Conservation (phyloP, 75 land plant species). For the Cryptomeria japonica region DNA sequence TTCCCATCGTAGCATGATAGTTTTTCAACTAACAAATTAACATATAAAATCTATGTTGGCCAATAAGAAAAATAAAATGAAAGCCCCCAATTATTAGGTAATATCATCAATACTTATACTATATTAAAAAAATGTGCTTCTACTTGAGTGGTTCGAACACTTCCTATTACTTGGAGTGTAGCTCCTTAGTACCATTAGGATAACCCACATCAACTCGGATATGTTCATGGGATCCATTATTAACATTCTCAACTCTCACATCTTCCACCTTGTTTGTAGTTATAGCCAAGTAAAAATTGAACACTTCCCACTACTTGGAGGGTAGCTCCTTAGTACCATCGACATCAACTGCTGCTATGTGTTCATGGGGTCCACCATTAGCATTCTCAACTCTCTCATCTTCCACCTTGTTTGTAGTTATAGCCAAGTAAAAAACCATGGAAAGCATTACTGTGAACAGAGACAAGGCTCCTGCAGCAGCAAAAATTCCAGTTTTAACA, state of each 20-base stretch:
- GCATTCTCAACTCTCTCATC: not conserved
- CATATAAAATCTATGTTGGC: no score
- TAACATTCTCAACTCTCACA: not conserved
- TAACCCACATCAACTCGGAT: not conserved
- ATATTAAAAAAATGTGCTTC: no score
- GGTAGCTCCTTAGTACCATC: not conserved
- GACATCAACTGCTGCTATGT: not conserved
- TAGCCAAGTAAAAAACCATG: constrained; percentile 16
- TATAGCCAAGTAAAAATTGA: constrained; percentile 16
- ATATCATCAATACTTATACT: no score
- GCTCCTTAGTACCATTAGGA: not conserved
- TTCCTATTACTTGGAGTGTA: not conserved
- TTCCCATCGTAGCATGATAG: no score
- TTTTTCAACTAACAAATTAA: no score
- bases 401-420: not conserved
- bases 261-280: not conserved
- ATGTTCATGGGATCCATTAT: not conserved
- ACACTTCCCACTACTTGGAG: not conserved
- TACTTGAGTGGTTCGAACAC: no score
- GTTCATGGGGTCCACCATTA: not conserved
- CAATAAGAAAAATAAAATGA: no score
- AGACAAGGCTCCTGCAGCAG: constrained; percentile 33
- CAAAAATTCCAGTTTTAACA: constrained; percentile 46
- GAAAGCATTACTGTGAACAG: constrained; percentile 13
- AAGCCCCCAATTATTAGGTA: no score